A percentile compares a stretch with the other conserved stretches of the same genome.
Evolutionary conservation across 768 basidiomycete species (phyloP).

Genomic region (Tricholomella constricta): DNA sequence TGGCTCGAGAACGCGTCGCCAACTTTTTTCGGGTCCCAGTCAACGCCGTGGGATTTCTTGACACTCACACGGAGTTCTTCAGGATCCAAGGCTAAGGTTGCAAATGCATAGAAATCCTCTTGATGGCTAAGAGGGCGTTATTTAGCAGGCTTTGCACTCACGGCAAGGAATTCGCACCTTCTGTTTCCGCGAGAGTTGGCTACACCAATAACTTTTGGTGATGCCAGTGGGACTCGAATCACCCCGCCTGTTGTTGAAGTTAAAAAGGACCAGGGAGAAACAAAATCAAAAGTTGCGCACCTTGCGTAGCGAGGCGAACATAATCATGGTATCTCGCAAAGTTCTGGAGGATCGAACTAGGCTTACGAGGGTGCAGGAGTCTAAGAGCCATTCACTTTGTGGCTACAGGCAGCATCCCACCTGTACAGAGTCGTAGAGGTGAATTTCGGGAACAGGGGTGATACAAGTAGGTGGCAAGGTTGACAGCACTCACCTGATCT

Average conservation of each 20-base stretch:
- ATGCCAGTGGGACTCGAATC: constrained; percentile 69
- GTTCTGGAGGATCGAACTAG: constrained; percentile 16
- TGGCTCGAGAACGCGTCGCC: constrained; percentile 66
- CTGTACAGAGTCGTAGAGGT: not conserved
- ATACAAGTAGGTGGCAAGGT: not conserved
- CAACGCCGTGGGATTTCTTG: constrained; percentile 58
- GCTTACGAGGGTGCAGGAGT: constrained; percentile 19
- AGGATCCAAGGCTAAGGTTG: constrained; percentile 73
- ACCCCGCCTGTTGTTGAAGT: constrained; percentile 50
- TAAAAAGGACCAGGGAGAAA: constrained; percentile 6
- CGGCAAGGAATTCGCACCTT: constrained; percentile 41
- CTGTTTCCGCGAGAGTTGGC: constrained; percentile 76
- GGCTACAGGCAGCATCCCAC: constrained; percentile 23
- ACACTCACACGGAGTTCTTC: constrained; percentile 70
- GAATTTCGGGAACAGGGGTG: not conserved
- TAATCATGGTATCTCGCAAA: constrained; percentile 65
- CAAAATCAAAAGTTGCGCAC: constrained; percentile 18
- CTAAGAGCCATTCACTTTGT: constrained; percentile 29
- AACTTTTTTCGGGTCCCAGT: constrained; percentile 70
- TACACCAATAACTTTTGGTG: constrained; percentile 78
- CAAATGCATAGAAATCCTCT: constrained; percentile 84
- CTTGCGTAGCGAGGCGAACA: constrained; percentile 53
- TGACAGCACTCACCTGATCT: constrained; percentile 1
- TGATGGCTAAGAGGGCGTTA: constrained; percentile 62
- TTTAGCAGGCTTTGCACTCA: not conserved